phyloP scores from a whole-genome alignment of 495 filamentous ascomycete genomes.

The Hypoxylon fuscum region DNA sequence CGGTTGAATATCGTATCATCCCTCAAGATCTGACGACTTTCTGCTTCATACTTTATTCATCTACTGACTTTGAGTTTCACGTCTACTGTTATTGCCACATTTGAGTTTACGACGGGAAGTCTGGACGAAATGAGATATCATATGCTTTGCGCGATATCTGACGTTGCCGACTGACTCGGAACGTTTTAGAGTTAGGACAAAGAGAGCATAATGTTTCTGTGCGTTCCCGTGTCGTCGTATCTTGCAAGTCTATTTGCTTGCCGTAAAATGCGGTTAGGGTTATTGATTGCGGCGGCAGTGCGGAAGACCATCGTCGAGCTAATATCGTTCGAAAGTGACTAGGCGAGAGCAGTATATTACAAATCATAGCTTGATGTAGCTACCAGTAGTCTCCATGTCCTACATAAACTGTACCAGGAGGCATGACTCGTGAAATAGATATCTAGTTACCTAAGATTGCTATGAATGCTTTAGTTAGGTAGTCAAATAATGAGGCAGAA shows the following conservation, averaged over 20 bases:
- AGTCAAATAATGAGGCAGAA: neutral
- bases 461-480: neutral
- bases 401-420: neutral
- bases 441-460: neutral
- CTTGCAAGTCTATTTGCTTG: neutral
- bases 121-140: constrained; percentile 3
- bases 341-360: neutral
- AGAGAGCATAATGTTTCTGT: neutral
- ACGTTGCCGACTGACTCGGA: constrained; percentile 20
- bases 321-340: too few species aligned
- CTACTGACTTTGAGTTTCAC: neutral
- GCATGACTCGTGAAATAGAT: neutral
- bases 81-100: neutral
- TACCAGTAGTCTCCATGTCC: neutral
- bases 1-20: neutral
- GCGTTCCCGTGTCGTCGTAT: neutral
- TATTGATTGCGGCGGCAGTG: too few species aligned
- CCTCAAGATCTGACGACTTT: neutral
- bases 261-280: too few species aligned
- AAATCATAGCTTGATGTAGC: too few species aligned
- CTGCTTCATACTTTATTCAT: neutral
- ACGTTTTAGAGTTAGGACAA: neutral
- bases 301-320: too few species aligned
- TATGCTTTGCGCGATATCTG: neutral
- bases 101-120: constrained; percentile 10